Evolutionary conservation across 306 rosid species (phyloP).

Genomic region (Carpinus fangiana): DNA sequence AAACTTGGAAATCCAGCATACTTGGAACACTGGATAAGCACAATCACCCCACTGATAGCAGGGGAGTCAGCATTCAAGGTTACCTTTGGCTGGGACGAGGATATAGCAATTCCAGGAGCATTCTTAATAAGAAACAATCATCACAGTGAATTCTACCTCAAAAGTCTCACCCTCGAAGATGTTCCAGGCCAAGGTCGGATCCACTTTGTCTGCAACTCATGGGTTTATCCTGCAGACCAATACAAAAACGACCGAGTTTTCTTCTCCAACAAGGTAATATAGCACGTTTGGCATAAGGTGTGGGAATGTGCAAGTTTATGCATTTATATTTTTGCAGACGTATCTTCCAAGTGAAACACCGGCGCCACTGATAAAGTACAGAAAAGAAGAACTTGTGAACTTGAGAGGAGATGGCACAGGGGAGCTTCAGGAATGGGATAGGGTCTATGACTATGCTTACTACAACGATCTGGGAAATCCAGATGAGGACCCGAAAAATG

Average conservation of each 20-base stretch:
- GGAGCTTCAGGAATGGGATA: constrained; percentile 66
- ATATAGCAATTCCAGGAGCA: constrained; percentile 69
- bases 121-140: constrained; percentile 64
- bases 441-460: constrained; percentile 74
- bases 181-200: constrained; percentile 66
- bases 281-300: too few relatives aligned
- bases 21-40: constrained; percentile 57
- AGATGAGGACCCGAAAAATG: constrained; percentile 43
- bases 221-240: constrained; percentile 68
- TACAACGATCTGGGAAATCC: constrained; percentile 72
- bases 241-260: constrained; percentile 63
- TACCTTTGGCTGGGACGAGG: constrained; percentile 64
- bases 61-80: constrained; percentile 58
- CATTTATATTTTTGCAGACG: constrained; percentile 41
- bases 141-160: constrained; percentile 66
- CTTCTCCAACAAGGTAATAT: constrained; percentile 73
- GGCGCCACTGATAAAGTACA: constrained; percentile 46
- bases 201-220: constrained; percentile 79
- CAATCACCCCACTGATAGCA: constrained; percentile 36
- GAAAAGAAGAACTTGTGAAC: constrained; percentile 64
- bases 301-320: too few relatives aligned
- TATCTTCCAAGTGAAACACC: constrained; percentile 76
- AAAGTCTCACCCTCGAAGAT: constrained; percentile 55
- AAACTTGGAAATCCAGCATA: constrained; percentile 58
- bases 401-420: constrained; percentile 71